Conservation (phyloP, 805 yeast genomes). For the Saccharomycopsis capsularis region DNA sequence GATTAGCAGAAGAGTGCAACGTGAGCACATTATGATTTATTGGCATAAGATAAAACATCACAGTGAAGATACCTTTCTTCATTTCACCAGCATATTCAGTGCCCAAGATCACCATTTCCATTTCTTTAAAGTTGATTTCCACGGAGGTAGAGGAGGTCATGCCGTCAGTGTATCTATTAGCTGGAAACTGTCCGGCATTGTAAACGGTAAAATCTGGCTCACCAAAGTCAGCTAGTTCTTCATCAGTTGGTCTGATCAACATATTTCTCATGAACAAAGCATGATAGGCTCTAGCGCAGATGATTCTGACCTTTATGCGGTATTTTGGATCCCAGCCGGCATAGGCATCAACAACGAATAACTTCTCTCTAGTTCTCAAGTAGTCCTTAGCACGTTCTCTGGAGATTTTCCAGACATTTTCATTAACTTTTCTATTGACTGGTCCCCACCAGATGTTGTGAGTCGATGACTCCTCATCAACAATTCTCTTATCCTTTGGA, state of each 20-base stretch:
- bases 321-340: conserved; percentile 99
- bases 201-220: conserved; percentile 97
- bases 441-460: conserved; percentile 99
- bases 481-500: conserved; percentile 96
- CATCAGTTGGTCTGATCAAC: conserved; percentile 90
- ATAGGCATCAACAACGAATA: conserved; percentile 90
- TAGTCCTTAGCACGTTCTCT: conserved; percentile 96
- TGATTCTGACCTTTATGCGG: conserved; percentile 90
- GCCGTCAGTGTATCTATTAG: conserved; percentile 91
- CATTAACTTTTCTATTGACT: conserved; percentile 90
- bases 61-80: conserved; percentile 99
- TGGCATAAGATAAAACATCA: conserved; percentile 98
- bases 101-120: conserved; percentile 98
- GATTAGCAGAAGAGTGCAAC: conserved; percentile 91
- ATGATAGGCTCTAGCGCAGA: conserved; percentile 97
- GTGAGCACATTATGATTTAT: conserved; percentile 86
- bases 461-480: conserved; percentile 81
- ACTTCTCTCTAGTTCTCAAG: conserved; percentile 89
- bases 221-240: conserved; percentile 84
- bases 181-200: conserved; percentile 99
- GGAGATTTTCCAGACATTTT: conserved; percentile 90
- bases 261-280: conserved; percentile 97
- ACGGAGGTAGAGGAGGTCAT: conserved; percentile 96
- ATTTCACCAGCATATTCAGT: conserved; percentile 99
- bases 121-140: conserved; percentile 90